Base-by-base conservation (phyloP, 192 early-diverging fungal genomes). In the Backusella australiensis region DNA sequence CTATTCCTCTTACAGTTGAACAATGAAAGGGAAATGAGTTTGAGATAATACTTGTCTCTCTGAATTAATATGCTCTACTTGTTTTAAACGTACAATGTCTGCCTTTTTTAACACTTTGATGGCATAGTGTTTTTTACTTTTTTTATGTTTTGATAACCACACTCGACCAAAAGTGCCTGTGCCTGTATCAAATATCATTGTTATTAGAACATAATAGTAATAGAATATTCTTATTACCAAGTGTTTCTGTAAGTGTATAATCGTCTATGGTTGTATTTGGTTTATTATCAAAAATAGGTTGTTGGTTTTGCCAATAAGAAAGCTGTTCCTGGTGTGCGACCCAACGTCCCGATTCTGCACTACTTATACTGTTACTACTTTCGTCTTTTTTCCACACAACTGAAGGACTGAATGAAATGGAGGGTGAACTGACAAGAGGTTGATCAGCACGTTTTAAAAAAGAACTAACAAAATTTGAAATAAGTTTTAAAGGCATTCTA, bases 111-210 rank as follows among this genome's bases (percentile, higher is more conserved):
- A 85, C 8, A 97, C 96, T 79, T 98, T 97, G 90, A 97, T 98
- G 8, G 97, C 95, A 78, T 95, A 96, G 84, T 92, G 94, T 75
- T 90, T 86, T 38, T 90, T 89, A 34, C 90, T 93, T n/a, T 79
- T 75, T 74, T 88, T 87, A 34, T 93, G 89, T 76, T 90, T 89
- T 34, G 94, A 94, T 59, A 98, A 81, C 84, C 96, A 95, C 63
- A 98, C 97, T 32, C 97, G 90, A 59, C 97, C 97, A 89, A 98
- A 97, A 4, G 94, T 95, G 44, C 97, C 97, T 2, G 97, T 98
- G 19, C 97, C 97, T 34, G 95, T 63, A 29, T 63, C 9, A 29
- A 32, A 3, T 26, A 63, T 63, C 9, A 4, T 19, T 9, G 9
- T 63, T 29, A 41, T 49, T 44, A 44, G 0, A 19, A 3, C 39